phyloP scores from a whole-genome alignment of 2,329 filamentous ascomycete species.

The Huntiella moniliformis region DNA sequence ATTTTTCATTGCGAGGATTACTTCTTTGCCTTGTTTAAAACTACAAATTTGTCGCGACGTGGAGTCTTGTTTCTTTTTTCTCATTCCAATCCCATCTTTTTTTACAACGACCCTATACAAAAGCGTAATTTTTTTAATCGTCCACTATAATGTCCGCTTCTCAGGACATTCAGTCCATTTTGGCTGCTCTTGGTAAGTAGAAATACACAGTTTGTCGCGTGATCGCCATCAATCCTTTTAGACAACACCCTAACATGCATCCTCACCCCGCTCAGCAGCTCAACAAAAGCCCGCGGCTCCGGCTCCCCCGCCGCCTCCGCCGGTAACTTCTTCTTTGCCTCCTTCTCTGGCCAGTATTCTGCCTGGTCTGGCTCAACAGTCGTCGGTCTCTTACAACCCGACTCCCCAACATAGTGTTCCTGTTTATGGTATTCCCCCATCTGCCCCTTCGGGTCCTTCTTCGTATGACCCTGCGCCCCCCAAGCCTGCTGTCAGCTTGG shows the following conservation, averaged over 20 bases:
- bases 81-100: too few species aligned
- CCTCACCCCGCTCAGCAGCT: slow-evolving; percentile 3
- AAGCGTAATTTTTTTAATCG: not conserved
- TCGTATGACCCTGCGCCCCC: not conserved
- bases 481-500: slow-evolving; percentile 3
- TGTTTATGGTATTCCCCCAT: slow-evolving; percentile 3
- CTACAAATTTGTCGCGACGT: too few species aligned
- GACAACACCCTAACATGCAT: not conserved
- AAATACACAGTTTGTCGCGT: not conserved
- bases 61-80: too few species aligned
- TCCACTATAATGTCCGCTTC: slow-evolving; percentile 12
- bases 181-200: slow-evolving; percentile 29
- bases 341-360: not conserved
- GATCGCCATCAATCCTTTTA: not conserved
- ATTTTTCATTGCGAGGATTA: too few species aligned
- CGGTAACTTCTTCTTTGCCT: not conserved
- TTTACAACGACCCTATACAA: too few species aligned
- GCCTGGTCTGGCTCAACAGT: slow-evolving; percentile 6
- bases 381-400: slow-evolving; percentile 2
- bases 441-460: slow-evolving; percentile 2
- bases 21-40: too few species aligned
- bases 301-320: not conserved
- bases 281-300: slow-evolving; percentile 9
- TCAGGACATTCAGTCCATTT: slow-evolving; percentile 27
- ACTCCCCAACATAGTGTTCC: slow-evolving; percentile 4